These are phyloP conservation scores for Pisolithus albus DNA, from an alignment of 768 basidiomycete species.

Conservation along the genomic window DNA sequence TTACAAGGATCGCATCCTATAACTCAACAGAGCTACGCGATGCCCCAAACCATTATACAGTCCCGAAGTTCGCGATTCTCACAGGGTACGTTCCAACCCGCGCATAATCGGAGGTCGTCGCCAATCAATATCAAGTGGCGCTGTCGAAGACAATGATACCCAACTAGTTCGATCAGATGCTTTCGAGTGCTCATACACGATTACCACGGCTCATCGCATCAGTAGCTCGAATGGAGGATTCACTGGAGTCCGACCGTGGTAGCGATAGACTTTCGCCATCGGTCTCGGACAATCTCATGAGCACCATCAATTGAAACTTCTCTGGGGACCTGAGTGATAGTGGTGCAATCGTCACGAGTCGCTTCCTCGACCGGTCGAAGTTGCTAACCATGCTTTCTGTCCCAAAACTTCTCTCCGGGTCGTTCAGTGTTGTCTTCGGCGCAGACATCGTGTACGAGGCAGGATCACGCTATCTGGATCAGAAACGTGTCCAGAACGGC, in stretches of 20 bases:
- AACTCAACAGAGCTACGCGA: slow-evolving; percentile 34
- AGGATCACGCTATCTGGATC: slow-evolving; percentile 42
- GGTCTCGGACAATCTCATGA: too few species aligned
- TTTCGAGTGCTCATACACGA: slow-evolving; percentile 64
- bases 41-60: slow-evolving; percentile 47
- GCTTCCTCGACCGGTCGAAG: too few species aligned
- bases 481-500: slow-evolving; percentile 31
- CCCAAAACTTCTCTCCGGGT: slow-evolving; percentile 20
- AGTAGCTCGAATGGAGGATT: slow-evolving; percentile 33
- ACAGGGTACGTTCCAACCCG: slow-evolving; percentile 26
- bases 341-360: too few species aligned
- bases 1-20: slow-evolving; percentile 35
- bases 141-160: not conserved
- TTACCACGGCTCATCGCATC: slow-evolving; percentile 72
- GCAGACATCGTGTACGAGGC: slow-evolving; percentile 52
- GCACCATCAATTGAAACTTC: too few species aligned
- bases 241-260: slow-evolving; percentile 13
- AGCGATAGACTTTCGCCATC: too few species aligned
- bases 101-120: not conserved
- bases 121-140: not conserved
- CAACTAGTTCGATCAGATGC: slow-evolving; percentile 43
- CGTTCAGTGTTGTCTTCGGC: slow-evolving; percentile 44
- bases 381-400: slow-evolving; percentile 5
- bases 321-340: slow-evolving; percentile 40
- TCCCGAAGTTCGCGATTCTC: slow-evolving; percentile 57